Percentiles rank a stretch among this genome's conserved stretches.
phyloP scores from a whole-genome alignment of 208 protist genomes.

The Wallacemonas sp. region DNA sequence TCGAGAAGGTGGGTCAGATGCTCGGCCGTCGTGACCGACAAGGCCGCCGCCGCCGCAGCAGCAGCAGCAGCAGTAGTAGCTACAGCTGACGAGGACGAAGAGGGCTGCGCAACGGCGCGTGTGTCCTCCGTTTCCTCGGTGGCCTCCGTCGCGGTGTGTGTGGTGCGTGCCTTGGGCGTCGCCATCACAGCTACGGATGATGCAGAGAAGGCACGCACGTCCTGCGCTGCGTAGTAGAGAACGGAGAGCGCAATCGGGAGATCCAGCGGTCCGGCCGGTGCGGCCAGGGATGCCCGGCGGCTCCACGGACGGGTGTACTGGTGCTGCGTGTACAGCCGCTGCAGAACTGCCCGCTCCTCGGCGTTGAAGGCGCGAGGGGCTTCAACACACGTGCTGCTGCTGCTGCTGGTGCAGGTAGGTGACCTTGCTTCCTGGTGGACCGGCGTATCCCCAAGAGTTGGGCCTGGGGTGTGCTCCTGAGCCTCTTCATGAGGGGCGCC shows the following conservation, averaged over 20 bases:
- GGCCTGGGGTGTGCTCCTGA: background rate
- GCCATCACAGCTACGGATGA: background rate
- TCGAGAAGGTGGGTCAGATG: constrained; percentile 35
- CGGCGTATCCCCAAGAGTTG: background rate
- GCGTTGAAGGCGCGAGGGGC: background rate
- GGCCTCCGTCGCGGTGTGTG: no score
- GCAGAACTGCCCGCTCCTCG: constrained; percentile 3
- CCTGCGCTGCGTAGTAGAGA: constrained; percentile 52
- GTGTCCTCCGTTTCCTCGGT: no score
- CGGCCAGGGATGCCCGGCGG: background rate
- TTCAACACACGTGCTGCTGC: background rate
- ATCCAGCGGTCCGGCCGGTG: constrained; percentile 18
- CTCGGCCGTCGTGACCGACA: background rate
- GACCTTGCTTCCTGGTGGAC: background rate
- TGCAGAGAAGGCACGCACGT: constrained; percentile 11
- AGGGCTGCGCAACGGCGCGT: no score
- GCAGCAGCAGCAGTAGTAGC: background rate
- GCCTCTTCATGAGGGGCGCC: background rate
- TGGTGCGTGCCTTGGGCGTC: background rate
- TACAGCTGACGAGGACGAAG: no score
- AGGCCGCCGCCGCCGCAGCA: background rate
- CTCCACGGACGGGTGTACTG: constrained; percentile 6
- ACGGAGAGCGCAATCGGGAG: constrained; percentile 47
- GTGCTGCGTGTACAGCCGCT: constrained; percentile 5
- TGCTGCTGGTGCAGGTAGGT: background rate